Percentiles rank a stretch among this genome's conserved stretches.
phyloP scores from a whole-genome alignment of 2,329 filamentous ascomycete species.

The Cercospora canescens region DNA sequence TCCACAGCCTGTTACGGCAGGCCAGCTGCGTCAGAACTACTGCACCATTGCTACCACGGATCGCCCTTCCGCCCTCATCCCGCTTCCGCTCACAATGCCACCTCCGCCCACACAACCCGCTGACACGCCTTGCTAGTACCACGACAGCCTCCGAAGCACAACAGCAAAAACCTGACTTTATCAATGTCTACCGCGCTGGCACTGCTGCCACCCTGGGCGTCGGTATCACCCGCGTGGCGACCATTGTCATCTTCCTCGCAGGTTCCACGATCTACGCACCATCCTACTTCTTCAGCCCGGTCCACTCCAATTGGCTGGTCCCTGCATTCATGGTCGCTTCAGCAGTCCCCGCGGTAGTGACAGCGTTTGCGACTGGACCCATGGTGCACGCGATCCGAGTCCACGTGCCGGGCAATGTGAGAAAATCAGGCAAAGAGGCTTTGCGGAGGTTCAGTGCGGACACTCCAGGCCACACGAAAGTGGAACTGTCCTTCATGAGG shows the following conservation, averaged over 20 bases:
- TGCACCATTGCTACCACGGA: background rate
- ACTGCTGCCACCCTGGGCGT: slow-evolving; percentile 66
- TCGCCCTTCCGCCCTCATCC: background rate
- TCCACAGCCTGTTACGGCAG: slow-evolving; percentile 18
- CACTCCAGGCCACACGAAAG: slow-evolving; percentile 44
- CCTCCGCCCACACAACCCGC: background rate
- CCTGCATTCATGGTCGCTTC: slow-evolving; percentile 54
- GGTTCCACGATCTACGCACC: slow-evolving; percentile 63
- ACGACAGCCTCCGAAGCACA: background rate
- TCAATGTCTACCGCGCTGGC: slow-evolving; percentile 75
- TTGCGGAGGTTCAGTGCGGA: slow-evolving; percentile 45
- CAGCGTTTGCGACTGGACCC: slow-evolving; percentile 65
- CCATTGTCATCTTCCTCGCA: slow-evolving; percentile 67
- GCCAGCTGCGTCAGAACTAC: slow-evolving; percentile 1
- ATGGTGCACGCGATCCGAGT: slow-evolving; percentile 74
- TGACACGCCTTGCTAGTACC: slow-evolving; percentile 2
- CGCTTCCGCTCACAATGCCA: background rate
- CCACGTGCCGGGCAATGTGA: slow-evolving; percentile 65
- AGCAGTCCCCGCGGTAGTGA: slow-evolving; percentile 63
- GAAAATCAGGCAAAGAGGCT: slow-evolving; percentile 59
- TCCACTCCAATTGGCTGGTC: slow-evolving; percentile 44
- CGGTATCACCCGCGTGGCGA: slow-evolving; percentile 69
- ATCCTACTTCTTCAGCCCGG: slow-evolving; percentile 49
- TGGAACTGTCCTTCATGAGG: slow-evolving; percentile 45
- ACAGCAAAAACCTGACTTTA: slow-evolving; percentile 49